Percentiles rank a stretch among this genome's conserved stretches.
Evolutionary conservation across 257 asterid species (phyloP).

Genomic region (Ilex aquifolium): DNA sequence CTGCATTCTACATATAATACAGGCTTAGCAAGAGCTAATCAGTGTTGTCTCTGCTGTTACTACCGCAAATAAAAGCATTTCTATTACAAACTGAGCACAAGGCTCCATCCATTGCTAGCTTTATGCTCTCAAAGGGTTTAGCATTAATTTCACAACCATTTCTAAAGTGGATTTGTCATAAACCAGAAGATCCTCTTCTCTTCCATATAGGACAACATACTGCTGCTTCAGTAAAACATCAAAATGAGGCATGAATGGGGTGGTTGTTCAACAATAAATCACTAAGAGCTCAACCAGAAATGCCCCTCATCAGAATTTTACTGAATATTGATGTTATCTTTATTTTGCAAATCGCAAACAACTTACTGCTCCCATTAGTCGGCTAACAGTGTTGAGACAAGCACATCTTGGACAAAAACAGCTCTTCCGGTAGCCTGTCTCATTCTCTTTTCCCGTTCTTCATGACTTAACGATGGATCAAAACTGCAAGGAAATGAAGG

Average conservation of each 20-base stretch:
- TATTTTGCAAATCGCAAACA: not conserved
- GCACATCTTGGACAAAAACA: slow-evolving; percentile 64
- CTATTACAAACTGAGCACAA: no score
- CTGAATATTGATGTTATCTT: no score
- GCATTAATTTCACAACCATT: no score
- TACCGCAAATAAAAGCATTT: no score
- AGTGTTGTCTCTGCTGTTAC: no score
- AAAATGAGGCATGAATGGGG: slow-evolving; percentile 9
- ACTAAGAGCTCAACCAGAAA: not conserved
- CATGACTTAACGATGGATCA: slow-evolving; percentile 57
- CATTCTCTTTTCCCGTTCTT: slow-evolving; percentile 41
- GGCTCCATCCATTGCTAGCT: no score
- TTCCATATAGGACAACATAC: no score
- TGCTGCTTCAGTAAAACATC: slow-evolving; percentile 2
- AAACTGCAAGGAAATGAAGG: slow-evolving; percentile 36
- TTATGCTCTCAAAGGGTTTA: no score
- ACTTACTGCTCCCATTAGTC: slow-evolving; percentile 37
- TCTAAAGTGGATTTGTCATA: no score
- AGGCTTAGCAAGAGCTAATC: no score
- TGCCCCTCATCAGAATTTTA: not conserved
- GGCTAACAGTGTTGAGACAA: slow-evolving; percentile 51
- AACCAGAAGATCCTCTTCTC: no score
- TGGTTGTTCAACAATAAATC: slow-evolving; percentile 2
- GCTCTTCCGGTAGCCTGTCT: slow-evolving; percentile 17
- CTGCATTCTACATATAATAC: no score